Base-by-base conservation (phyloP, 441 rosid genomes). In the Jatropha multifida region DNA sequence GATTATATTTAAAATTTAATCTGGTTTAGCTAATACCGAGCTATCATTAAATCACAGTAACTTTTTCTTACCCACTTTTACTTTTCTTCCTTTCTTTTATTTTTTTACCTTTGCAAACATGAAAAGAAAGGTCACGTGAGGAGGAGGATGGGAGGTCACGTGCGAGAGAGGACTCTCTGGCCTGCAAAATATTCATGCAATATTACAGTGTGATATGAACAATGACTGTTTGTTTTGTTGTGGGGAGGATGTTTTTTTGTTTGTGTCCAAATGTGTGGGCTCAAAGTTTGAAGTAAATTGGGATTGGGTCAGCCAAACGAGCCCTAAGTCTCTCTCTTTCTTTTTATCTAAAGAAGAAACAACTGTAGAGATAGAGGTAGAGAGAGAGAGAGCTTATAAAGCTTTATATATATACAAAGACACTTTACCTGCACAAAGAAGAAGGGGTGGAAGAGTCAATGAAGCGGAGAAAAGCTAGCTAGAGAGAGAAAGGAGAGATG, bases 241-340 rank as follows among this genome's bases (percentile, higher is more conserved):
- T 66, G 88, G 55, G 71, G 79, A 49, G 86, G 83, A 87, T 87
- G 86, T 85, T 86, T 74, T 87, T 82, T 82, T 78, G 87, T 86
- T 87, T 68, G 81, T 80, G 86, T 89, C 83, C 79, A 82, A 81
- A 77, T 68, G 79, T 76, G 83, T 79, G 87, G 88, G 87, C 88
- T 82, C 85, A 46, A 76, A 76, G 77, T 79, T 80, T 83, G 64
- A 74, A 76, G 82, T 78, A 55, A 42, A 74, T 66, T 65, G 46
- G 69, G 77, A 83, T 82, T 81, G 85, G 82, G 65, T 80, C 82
- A 76, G 59, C 76, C 65, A n/a, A 56, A 56, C 60, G n/a, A 11
- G 61, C 20, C 61, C 32, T 4, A 56, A 56, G 18, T 37, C 69
- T 62, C 72, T 61, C 71, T 63, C 65, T 68, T 1, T 42, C 17